Percentiles rank a stretch among this genome's conserved stretches.
Conservation (phyloP, 345 rosid genomes). For the Brassica incana region DNA sequence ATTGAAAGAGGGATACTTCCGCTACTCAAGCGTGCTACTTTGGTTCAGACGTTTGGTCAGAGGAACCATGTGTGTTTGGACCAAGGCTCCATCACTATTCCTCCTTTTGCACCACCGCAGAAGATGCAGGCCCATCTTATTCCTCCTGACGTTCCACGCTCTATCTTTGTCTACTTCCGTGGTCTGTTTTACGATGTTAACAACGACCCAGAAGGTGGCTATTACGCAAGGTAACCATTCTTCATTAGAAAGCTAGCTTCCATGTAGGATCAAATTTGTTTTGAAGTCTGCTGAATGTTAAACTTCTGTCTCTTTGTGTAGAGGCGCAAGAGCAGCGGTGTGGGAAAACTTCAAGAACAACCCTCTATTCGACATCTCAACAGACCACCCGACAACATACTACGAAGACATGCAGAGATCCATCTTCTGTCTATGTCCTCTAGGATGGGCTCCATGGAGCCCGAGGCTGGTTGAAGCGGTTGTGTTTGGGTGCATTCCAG, state of each 20-base stretch:
- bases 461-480: slow-evolving; percentile 97
- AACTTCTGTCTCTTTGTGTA: slow-evolving; percentile 31
- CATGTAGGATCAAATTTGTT: neutral
- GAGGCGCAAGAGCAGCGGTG: slow-evolving; percentile 98
- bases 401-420: slow-evolving; percentile 98
- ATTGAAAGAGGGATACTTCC: slow-evolving; percentile 86
- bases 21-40: slow-evolving; percentile 69
- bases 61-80: slow-evolving; percentile 91
- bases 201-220: slow-evolving; percentile 97
- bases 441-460: slow-evolving; percentile 99
- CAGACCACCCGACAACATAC: slow-evolving; percentile 90
- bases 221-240: slow-evolving; percentile 72
- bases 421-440: slow-evolving; percentile 88
- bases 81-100: slow-evolving; percentile 85
- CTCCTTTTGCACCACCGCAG: slow-evolving; percentile 95
- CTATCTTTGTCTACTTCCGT: slow-evolving; percentile 94
- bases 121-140: slow-evolving; percentile 88
- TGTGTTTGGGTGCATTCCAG: slow-evolving; percentile 96
- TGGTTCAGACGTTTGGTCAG: slow-evolving; percentile 97
- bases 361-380: slow-evolving; percentile 90
- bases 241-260: neutral
- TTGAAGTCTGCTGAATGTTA: slow-evolving; percentile 19
- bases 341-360: slow-evolving; percentile 98
- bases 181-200: slow-evolving; percentile 93
- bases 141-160: slow-evolving; percentile 70